Conservation (phyloP, 768 basidiomycete genomes). For the Macrolepiota dolichaula region DNA sequence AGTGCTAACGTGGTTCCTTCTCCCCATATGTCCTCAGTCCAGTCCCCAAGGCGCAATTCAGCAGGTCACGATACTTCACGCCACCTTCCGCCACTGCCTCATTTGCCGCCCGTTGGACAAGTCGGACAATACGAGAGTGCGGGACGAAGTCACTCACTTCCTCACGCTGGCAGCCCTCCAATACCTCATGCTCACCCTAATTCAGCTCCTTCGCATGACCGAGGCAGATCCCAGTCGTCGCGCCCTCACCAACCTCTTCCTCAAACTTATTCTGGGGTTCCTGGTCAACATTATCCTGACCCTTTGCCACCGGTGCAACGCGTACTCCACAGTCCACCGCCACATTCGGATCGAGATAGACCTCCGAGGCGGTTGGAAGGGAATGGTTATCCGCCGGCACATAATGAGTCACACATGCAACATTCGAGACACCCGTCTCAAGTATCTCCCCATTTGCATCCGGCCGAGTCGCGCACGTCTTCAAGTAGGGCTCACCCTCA, state of each 20-base stretch:
- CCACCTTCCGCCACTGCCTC: slow-evolving; percentile 47
- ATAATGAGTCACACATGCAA: slow-evolving; percentile 12
- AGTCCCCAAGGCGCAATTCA: slow-evolving; percentile 41
- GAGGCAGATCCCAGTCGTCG: slow-evolving; percentile 48
- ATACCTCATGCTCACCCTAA: slow-evolving; percentile 39
- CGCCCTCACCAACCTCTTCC: slow-evolving; percentile 42
- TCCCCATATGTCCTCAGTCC: slow-evolving; percentile 36
- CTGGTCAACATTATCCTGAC: slow-evolving; percentile 47
- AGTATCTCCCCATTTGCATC: slow-evolving; percentile 23
- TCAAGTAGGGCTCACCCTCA: slow-evolving; percentile 54
- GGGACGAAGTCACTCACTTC: slow-evolving; percentile 20
- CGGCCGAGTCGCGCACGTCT: slow-evolving; percentile 20
- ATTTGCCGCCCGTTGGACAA: slow-evolving; percentile 38
- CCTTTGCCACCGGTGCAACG: slow-evolving; percentile 40
- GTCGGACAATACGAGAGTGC: slow-evolving; percentile 32
- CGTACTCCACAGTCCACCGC: slow-evolving; percentile 47
- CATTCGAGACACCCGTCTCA: slow-evolving; percentile 20
- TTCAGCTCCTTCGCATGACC: slow-evolving; percentile 34
- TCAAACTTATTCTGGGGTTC: slow-evolving; percentile 33
- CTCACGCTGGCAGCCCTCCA: slow-evolving; percentile 32
- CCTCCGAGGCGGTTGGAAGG: slow-evolving; percentile 43
- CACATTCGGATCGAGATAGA: slow-evolving; percentile 39
- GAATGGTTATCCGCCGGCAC: slow-evolving; percentile 11
- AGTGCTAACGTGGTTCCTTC: slow-evolving; percentile 33
- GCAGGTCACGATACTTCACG: slow-evolving; percentile 39